Evolutionary conservation across 495 filamentous ascomycete species (phyloP).

Genomic region (Penicillium pancosmium): DNA sequence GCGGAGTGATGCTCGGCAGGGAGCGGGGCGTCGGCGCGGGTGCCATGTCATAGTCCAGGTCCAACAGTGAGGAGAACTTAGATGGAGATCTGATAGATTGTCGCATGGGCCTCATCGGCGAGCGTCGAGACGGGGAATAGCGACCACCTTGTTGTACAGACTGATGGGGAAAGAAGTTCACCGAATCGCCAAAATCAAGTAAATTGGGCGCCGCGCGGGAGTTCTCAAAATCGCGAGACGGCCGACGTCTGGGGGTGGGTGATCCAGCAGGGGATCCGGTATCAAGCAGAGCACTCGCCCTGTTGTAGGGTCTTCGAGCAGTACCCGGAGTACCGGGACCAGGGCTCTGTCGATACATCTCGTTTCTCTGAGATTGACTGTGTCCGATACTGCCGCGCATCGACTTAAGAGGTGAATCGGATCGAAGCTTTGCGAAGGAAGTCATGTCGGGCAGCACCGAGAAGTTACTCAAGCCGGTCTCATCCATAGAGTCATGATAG

Average conservation of each 20-base stretch:
- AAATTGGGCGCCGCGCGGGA: constrained; percentile 53
- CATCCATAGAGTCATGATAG: constrained; percentile 59
- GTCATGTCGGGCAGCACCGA: constrained; percentile 89
- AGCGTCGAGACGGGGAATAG: constrained; percentile 49
- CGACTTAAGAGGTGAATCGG: constrained; percentile 57
- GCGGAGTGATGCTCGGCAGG: constrained; percentile 85
- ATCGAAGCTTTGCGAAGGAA: constrained; percentile 71
- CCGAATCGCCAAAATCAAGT: constrained; percentile 85
- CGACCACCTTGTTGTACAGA: constrained; percentile 42
- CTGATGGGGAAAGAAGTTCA: constrained; percentile 55
- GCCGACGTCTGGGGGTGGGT: constrained; percentile 61
- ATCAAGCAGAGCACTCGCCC: constrained; percentile 38
- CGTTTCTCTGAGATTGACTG: constrained; percentile 24
- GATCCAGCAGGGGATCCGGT: constrained; percentile 48
- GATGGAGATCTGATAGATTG: constrained; percentile 42
- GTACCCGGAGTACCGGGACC: constrained; percentile 43
- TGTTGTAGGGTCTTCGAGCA: constrained; percentile 31
- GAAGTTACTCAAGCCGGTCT: constrained; percentile 83
- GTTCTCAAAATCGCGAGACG: constrained; percentile 57
- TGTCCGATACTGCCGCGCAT: constrained; percentile 36
- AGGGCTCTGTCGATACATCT: constrained; percentile 20
- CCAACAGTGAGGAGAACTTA: constrained; percentile 47
- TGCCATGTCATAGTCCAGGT: constrained; percentile 89
- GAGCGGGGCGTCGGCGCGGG: constrained; percentile 88
- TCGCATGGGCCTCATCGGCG: constrained; percentile 38